Conservation (phyloP, 1,139 yeast species). For the Arxiozyma bovina region DNA sequence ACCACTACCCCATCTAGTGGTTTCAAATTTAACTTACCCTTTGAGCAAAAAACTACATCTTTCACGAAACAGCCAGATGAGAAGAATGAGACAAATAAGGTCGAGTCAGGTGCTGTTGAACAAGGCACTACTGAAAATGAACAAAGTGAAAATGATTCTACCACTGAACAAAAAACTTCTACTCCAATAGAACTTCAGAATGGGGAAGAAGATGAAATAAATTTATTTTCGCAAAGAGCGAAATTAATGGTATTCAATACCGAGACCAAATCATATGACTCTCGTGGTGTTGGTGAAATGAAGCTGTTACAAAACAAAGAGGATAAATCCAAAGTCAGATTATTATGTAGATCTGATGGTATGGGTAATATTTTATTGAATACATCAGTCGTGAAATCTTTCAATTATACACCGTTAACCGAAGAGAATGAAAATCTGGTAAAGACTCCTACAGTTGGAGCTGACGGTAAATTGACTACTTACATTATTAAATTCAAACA, state of each 20-base stretch:
- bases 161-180: slow-evolving; percentile 28
- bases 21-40: slow-evolving; percentile 29
- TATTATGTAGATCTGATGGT: slow-evolving; percentile 82
- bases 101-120: slow-evolving; percentile 4
- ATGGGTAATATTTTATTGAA: slow-evolving; percentile 75
- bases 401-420: slow-evolving; percentile 42
- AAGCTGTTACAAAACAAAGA: slow-evolving; percentile 56
- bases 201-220: slow-evolving; percentile 80
- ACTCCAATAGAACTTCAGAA: slow-evolving; percentile 48
- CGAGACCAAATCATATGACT: slow-evolving; percentile 42
- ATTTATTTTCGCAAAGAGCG: slow-evolving; percentile 56
- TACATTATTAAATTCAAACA: slow-evolving; percentile 68
- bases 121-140: slow-evolving; percentile 30
- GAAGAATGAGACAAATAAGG: slow-evolving; percentile 10
- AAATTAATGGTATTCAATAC: slow-evolving; percentile 59
- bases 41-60: slow-evolving; percentile 16
- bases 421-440: slow-evolving; percentile 47
- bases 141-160: slow-evolving; percentile 13
- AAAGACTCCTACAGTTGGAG: slow-evolving; percentile 48
- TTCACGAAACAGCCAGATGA: not conserved
- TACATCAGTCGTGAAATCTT: slow-evolving; percentile 42
- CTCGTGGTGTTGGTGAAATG: slow-evolving; percentile 75
- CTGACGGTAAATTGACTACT: slow-evolving; percentile 43
- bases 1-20: slow-evolving; percentile 18
- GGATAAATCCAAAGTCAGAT: slow-evolving; percentile 52